Percentiles rank a stretch among this genome's conserved stretches.
Evolutionary conservation across 1,284 basidiomycete genomes (phyloP).

Genomic region (Filobasidium uniguttulatum): DNA sequence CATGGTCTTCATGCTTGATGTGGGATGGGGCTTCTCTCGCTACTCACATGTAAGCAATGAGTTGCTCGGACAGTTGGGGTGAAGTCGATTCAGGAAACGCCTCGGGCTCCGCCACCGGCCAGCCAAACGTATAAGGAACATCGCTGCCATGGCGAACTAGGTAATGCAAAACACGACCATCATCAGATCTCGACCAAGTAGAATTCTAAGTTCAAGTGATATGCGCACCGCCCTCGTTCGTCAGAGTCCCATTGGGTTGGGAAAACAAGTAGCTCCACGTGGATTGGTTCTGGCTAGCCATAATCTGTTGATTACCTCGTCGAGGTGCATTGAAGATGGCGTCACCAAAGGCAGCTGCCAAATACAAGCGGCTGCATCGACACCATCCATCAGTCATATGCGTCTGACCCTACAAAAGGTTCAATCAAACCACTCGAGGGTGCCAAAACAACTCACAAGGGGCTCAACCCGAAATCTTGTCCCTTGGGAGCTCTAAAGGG

Average conservation of each 20-base stretch:
- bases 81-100: conserved; percentile 23
- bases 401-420: conserved; percentile 21
- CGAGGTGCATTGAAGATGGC: conserved; percentile 23
- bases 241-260: conserved; percentile 14
- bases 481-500: background rate
- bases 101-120: conserved; percentile 1
- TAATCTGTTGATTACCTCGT: conserved; percentile 21
- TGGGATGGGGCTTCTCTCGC: background rate
- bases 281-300: conserved; percentile 18
- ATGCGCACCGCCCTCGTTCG: conserved; percentile 21
- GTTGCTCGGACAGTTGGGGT: conserved; percentile 16
- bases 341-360: conserved; percentile 23
- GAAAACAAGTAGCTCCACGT: conserved; percentile 29
- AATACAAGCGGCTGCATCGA: conserved; percentile 23
- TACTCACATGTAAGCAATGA: conserved; percentile 30
- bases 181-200: too few relatives aligned
- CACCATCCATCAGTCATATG: too few relatives aligned
- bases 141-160: conserved; percentile 23
- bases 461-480: background rate
- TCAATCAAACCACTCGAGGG: too few relatives aligned
- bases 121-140: conserved; percentile 21
- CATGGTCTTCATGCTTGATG: background rate
- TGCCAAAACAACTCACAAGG: background rate
- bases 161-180: background rate
- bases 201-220: too few relatives aligned